These are phyloP conservation scores for Medicago lupulina DNA, from an alignment of 306 rosid species.

Conservation along the genomic window DNA sequence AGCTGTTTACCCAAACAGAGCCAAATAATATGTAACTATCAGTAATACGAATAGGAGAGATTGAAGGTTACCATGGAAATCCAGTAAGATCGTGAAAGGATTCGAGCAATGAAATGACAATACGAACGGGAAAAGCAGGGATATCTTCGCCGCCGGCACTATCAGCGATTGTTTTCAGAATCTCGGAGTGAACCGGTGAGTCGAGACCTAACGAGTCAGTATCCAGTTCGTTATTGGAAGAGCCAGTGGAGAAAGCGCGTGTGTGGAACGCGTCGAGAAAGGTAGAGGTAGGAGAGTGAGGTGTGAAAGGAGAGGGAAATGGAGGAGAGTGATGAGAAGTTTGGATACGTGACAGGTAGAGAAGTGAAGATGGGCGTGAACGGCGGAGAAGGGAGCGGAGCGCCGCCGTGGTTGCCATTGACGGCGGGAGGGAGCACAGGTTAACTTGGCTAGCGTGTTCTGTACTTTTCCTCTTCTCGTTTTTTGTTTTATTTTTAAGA, in stretches of 20 bases:
- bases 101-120: slow-evolving; percentile 64
- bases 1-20: no score
- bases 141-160: slow-evolving; percentile 41
- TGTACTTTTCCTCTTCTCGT: no score
- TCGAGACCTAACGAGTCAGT: slow-evolving; percentile 36
- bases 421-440: slow-evolving; percentile 27
- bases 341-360: slow-evolving; percentile 38
- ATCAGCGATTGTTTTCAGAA: slow-evolving; percentile 39
- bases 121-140: slow-evolving; percentile 57
- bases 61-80: slow-evolving; percentile 73
- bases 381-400: slow-evolving; percentile 58
- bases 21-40: neutral
- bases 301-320: slow-evolving; percentile 27
- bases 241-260: slow-evolving; percentile 59
- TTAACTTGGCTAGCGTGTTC: neutral
- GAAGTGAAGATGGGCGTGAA: slow-evolving; percentile 43
- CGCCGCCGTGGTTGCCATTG: slow-evolving; percentile 63
- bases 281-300: slow-evolving; percentile 29
- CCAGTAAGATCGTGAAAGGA: slow-evolving; percentile 76
- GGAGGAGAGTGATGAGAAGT: no score
- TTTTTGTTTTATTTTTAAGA: no score
- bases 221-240: slow-evolving; percentile 50
- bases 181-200: slow-evolving; percentile 46
- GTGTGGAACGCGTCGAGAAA: slow-evolving; percentile 49
- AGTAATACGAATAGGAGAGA: slow-evolving; percentile 1